Evolutionary conservation across 192 early-diverging fungal species (phyloP), one percentile per base, ranked within the genome.

Genomic region (Phlyctochytrium planicorne): DNA sequence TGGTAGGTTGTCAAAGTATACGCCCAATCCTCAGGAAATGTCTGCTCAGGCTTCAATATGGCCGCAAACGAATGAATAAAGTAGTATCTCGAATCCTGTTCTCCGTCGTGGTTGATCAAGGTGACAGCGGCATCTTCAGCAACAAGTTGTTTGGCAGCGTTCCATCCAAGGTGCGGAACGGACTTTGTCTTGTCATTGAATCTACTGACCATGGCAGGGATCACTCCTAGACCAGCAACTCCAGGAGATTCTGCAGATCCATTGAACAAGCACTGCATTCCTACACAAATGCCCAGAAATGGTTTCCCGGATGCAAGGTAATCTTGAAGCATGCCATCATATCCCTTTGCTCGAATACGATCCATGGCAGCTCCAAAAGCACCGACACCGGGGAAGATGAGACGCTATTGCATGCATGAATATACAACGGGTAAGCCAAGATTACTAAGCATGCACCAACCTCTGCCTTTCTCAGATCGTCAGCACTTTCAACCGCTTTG

Each of bases 91-190:
- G 74, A 65, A 2, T 73, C 74, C n/a, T n/a, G 2, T 20, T 75
- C 73, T n/a, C 64, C 63, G 4, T 52, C 62, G 31, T 75, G 47
- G 60, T 76, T 72, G 31, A 74, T 75, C 53, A 76, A 20, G 50
- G 32, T 53, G 1, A n/a, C 60, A 10, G 66, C 40, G 30, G 20
- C 53, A 20, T 24, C 14, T 20, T 10, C 35, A 1, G 24, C 2
- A 20, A 20, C 59, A 20, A 47, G 61, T 34, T 29, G 20, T 16
- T 78, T 59, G 2, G 89, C 82, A 16, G 78, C 75, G 76, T 99
- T 99, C 96, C 96, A 98, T 25, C 96, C 98, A 87, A 99, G 98
- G 75, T 99, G 98, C 3, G 98, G 98, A 30, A 99, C 98, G 0
- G 93, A 67, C 75, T 98, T 97, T 37, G 73, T 82, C 2, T 63